Conservation (phyloP, 306 rosid genomes). For the Quercus engelmannii region DNA sequence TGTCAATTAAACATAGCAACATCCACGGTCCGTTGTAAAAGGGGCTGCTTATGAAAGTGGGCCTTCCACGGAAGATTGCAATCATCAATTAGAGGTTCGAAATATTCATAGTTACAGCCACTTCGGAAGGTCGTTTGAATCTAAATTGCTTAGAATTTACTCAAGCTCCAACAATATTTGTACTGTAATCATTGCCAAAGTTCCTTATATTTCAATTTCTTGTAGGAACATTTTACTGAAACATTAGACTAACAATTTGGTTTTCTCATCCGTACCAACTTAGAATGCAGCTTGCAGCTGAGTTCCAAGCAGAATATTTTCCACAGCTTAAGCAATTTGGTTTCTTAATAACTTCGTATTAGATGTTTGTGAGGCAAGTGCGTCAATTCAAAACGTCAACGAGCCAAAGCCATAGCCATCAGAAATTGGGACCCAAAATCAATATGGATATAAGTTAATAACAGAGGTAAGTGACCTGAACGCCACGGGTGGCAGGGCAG, state of each 20-base stretch:
- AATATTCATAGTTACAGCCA: not conserved
- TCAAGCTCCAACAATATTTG: not conserved
- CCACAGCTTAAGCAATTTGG: not conserved
- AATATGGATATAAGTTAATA: not conserved
- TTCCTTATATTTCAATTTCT: not conserved
- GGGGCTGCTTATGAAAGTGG: constrained; percentile 18
- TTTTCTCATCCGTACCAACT: not conserved
- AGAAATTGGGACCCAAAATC: not conserved
- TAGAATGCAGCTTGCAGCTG: not conserved
- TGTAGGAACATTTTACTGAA: not conserved
- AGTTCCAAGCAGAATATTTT: not conserved
- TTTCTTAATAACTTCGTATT: too few relatives aligned
- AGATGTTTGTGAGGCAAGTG: not conserved
- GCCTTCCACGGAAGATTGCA: constrained; percentile 17
- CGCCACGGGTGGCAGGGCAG: not conserved
- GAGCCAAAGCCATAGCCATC: not conserved
- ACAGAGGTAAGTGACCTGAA: not conserved
- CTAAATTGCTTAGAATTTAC: not conserved
- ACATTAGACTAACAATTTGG: not conserved
- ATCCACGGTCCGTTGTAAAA: not conserved
- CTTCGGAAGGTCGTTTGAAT: not conserved
- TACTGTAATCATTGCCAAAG: not conserved
- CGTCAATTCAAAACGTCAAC: not conserved
- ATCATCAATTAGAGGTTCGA: not conserved
- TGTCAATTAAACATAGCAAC: not conserved